Conservation (phyloP, 2,329 filamentous ascomycete species). For the Cadophora malorum region DNA sequence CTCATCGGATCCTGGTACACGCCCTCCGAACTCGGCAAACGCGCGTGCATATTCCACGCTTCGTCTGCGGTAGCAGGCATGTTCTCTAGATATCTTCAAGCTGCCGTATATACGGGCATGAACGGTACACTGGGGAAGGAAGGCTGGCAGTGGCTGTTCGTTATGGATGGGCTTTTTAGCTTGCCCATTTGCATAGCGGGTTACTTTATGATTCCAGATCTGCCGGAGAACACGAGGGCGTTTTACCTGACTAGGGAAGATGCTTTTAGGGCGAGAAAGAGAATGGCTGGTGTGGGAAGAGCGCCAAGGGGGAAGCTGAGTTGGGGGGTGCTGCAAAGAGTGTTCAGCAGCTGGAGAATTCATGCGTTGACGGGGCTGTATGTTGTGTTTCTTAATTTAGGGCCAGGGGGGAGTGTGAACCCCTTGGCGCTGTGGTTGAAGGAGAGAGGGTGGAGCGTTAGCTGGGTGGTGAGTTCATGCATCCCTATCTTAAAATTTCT, state of each 20-base stretch:
- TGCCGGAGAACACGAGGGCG: conserved; percentile 40
- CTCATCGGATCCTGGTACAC: conserved; percentile 53
- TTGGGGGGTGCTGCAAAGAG: conserved; percentile 38
- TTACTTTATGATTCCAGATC: conserved; percentile 41
- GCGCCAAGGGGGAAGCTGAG: conserved; percentile 41
- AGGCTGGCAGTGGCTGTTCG: conserved; percentile 56
- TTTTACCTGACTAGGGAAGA: conserved; percentile 39
- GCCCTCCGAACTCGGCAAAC: conserved; percentile 51
- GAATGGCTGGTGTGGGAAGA: conserved; percentile 41
- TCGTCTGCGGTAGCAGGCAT: conserved; percentile 49
- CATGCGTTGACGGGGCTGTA: conserved; percentile 48
- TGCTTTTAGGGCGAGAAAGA: conserved; percentile 31
- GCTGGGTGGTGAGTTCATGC: neutral
- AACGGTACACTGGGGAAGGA: conserved; percentile 48
- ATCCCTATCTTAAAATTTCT: neutral
- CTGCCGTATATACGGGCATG: conserved; percentile 50
- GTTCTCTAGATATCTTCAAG: conserved; percentile 53
- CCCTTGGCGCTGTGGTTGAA: conserved; percentile 51
- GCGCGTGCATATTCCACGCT: conserved; percentile 52
- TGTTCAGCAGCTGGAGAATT: conserved; percentile 49
- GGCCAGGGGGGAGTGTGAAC: conserved; percentile 46
- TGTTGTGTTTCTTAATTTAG: conserved; percentile 48
- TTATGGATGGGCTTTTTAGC: conserved; percentile 51
- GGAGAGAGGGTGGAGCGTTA: conserved; percentile 50
- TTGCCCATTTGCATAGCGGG: conserved; percentile 43